Base-by-base conservation (phyloP, 352 stramenopile genomes). In the Phytopythium oedochilum region DNA sequence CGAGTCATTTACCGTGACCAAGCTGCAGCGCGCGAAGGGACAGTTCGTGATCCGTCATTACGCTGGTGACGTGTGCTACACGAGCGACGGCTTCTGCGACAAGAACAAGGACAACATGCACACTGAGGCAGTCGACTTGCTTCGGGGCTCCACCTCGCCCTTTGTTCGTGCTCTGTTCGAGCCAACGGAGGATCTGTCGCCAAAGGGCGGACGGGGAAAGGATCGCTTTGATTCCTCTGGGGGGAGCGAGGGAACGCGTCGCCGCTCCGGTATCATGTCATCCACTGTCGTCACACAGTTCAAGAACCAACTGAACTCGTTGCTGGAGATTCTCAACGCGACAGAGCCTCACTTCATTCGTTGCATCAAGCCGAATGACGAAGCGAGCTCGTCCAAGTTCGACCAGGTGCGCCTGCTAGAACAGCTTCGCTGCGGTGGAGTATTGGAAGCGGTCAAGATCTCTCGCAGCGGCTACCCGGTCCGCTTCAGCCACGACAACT, bases 241-340 rank as follows among this genome's bases (percentile, higher is more conserved):
- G n/a, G n/a, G n/a, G 8, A 26, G 40, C 14, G 55, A 57, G 4
- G 71, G 57, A 31, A 29, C 29, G 18, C 75, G 81, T 34, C 73
- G 78, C 22, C 75, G 78, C 28, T 92, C 82, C 5, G 79, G 78
- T 0, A 90, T 92, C 35, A 83, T 92, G 81, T 92, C 83, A 12
- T 88, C 85, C 7, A 92, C 83, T 4, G 84, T 93, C 15, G 80
- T 90, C 3, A 64, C 80, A n/a, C 86, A 99, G 66, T 99, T 99
- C 74, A 94, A 95, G 50, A 89, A 66, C 23, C 96, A 99, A 55
- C 71, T 99, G 2, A 86, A 66, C 26, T 78, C 86, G 14, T 81
- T 99, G 46, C 75, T 99, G 12, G 84, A 94, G 2, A 93, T 97
- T 20, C 72, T 99, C 17, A 96, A 98, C 62, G 84, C 79, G 11